Evolutionary conservation across 225 moss, liverwort and hornwort species (phyloP).

Genomic region (Sphagnum tenellum): DNA sequence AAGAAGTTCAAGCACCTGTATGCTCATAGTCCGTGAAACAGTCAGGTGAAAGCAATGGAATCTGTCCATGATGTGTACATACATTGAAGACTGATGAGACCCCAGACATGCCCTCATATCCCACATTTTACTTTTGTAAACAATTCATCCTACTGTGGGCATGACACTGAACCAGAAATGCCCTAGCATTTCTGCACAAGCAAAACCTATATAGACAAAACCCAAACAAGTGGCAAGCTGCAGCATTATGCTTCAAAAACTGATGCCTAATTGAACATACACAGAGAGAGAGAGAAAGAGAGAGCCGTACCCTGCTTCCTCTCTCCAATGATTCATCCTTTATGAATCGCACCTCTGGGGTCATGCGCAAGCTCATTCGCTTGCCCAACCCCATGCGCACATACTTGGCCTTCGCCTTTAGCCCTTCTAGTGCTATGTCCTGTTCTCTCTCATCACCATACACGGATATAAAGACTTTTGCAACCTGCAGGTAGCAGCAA

Average conservation of each 20-base stretch:
- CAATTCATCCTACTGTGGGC: too few relatives aligned
- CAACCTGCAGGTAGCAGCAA: conserved; percentile 45
- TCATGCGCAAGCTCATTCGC: conserved; percentile 88
- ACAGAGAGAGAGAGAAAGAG: not conserved
- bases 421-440: conserved; percentile 73
- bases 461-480: conserved; percentile 89
- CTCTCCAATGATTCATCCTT: conserved; percentile 87
- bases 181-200: too few relatives aligned
- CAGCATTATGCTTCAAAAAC: too few relatives aligned
- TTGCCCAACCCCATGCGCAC: conserved; percentile 85
- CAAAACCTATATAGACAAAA: too few relatives aligned
- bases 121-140: too few relatives aligned
- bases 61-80: too few relatives aligned
- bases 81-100: too few relatives aligned
- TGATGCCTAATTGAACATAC: too few relatives aligned
- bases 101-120: too few relatives aligned
- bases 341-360: conserved; percentile 87
- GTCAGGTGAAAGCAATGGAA: too few relatives aligned
- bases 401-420: conserved; percentile 77
- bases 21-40: not conserved
- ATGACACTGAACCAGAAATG: too few relatives aligned
- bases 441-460: conserved; percentile 91
- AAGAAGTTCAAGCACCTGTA: conserved; percentile 72
- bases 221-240: too few relatives aligned
- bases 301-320: conserved; percentile 66